phyloP scores from a whole-genome alignment of 768 basidiomycete species.

The Agaricus bisporus region DNA sequence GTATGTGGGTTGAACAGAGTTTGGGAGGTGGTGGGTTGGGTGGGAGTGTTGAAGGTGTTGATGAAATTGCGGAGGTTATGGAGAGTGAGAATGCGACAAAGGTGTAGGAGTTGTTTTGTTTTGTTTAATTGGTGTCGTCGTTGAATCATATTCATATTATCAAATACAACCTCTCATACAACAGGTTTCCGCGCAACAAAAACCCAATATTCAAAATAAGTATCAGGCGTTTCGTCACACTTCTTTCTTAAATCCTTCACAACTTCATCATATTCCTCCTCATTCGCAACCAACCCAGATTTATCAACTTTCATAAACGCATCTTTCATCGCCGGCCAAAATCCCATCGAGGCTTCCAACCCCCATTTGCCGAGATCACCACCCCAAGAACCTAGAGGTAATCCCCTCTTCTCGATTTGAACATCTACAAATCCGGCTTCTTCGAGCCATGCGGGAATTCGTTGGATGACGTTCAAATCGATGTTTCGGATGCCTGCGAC shows the following conservation, averaged over 20 bases:
- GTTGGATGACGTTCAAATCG: slow-evolving; percentile 4
- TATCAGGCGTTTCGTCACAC: slow-evolving; percentile 1
- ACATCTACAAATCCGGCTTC: slow-evolving; percentile 5
- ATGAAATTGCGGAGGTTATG: too few species aligned
- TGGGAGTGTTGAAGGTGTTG: too few species aligned
- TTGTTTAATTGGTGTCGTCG: too few species aligned
- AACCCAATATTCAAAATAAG: background rate
- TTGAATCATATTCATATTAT: too few species aligned
- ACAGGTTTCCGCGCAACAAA: background rate
- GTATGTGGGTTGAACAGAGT: slow-evolving; percentile 81
- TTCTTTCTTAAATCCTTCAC: slow-evolving; percentile 2
- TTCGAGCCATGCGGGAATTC: background rate
- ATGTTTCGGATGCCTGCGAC: background rate
- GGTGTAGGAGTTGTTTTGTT: too few species aligned
- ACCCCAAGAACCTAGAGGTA: slow-evolving; percentile 1
- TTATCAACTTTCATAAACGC: slow-evolving; percentile 4
- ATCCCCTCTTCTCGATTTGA: background rate
- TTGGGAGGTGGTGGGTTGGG: slow-evolving; percentile 24
- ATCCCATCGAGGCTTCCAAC: background rate
- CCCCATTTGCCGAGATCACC: background rate
- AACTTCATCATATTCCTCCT: slow-evolving; percentile 10
- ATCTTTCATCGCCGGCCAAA: background rate
- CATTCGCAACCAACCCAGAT: background rate
- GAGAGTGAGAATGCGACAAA: too few species aligned
- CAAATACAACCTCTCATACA: too few species aligned